Evolutionary conservation across 176 grass and related monocot genomes (phyloP).

Genomic region (Sorghum bicolor): Sorghum_bicolor_NCBIv3 NC_012879.2:8475501-8476000

Average conservation of each 20-base stretch:
- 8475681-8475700: no score
- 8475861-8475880: not conserved
- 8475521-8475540: no score
- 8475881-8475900: not conserved
- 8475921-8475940: not conserved
- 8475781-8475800: conserved; percentile 1
- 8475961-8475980: conserved; percentile 4
- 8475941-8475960: conserved; percentile 13
- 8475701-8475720: not conserved
- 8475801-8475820: not conserved
- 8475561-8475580: no score
- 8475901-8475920: not conserved
- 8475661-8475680: no score
- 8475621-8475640: no score
- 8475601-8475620: no score
- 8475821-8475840: no score
- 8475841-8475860: not conserved
- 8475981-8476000: not conserved
- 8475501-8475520: no score
- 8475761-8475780: not conserved
- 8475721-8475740: conserved; percentile 3
- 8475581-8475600: no score
- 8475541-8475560: no score
- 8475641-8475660: no score
- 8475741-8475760: conserved; percentile 8